Percentiles rank a stretch among this genome's conserved stretches.
These are phyloP conservation scores for Apiospora rasikravindrae DNA, from an alignment of 2,329 filamentous ascomycete species.

Conservation along the genomic window DNA sequence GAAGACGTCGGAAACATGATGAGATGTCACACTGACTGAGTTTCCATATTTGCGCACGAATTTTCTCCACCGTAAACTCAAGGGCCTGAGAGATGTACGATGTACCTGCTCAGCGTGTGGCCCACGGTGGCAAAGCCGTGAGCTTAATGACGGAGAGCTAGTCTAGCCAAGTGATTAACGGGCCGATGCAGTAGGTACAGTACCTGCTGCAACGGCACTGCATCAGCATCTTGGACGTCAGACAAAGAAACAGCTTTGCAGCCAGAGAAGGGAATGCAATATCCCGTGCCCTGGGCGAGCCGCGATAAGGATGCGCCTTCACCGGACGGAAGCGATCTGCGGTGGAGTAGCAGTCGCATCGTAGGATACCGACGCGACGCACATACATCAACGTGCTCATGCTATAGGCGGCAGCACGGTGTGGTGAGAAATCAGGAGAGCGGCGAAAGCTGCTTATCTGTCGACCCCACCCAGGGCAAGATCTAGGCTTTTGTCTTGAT, in stretches of 20 bases:
- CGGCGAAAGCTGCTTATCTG: constrained; percentile 9
- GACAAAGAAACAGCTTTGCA: background rate
- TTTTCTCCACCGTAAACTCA: constrained; percentile 12
- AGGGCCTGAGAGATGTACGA: background rate
- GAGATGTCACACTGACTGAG: constrained; percentile 13
- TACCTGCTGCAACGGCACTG: background rate
- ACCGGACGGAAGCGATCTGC: background rate
- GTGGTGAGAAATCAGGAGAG: constrained; percentile 10
- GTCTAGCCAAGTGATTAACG: constrained; percentile 14
- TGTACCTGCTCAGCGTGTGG: background rate
- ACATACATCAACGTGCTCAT: background rate
- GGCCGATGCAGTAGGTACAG: constrained; percentile 16
- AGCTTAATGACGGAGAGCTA: constrained; percentile 17
- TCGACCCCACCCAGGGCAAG: constrained; percentile 11
- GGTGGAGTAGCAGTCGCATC: background rate
- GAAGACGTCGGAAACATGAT: constrained; percentile 18
- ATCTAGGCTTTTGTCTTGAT: background rate
- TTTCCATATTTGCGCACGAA: constrained; percentile 17
- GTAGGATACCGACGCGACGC: background rate
- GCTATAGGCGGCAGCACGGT: background rate
- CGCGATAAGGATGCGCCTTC: background rate
- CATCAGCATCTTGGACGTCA: background rate
- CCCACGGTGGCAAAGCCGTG: constrained; percentile 13
- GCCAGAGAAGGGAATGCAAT: background rate
- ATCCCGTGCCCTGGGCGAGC: background rate